These are phyloP conservation scores for Allodekkera sacchari DNA, from an alignment of 805 yeast species.

Conservation along the genomic window DNA sequence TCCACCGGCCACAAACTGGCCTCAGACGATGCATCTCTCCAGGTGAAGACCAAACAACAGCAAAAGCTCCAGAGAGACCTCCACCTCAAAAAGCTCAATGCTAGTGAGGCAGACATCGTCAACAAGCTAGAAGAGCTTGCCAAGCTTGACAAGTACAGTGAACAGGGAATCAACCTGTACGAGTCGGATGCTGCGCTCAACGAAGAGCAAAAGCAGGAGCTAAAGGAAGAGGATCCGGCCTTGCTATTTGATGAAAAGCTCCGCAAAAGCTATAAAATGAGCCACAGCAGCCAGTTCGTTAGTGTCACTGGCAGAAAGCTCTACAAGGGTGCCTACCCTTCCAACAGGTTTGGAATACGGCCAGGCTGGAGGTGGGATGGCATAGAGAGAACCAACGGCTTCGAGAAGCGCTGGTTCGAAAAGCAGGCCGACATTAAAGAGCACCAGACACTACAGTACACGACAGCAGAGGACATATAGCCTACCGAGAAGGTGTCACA, in stretches of 20 bases:
- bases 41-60: conserved; percentile 8
- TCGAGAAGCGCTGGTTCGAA: conserved; percentile 56
- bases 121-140: conserved; percentile 28
- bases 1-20: conserved; percentile 38
- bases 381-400: conserved; percentile 81
- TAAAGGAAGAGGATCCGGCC: conserved; percentile 60
- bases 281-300: conserved; percentile 9
- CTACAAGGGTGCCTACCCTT: conserved; percentile 47
- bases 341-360: conserved; percentile 63
- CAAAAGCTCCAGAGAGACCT: conserved; percentile 18
- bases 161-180: conserved; percentile 21
- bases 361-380: conserved; percentile 94
- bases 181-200: conserved; percentile 34
- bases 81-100: conserved; percentile 23
- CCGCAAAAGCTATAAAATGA: conserved; percentile 12
- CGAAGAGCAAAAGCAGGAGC: conserved; percentile 21
- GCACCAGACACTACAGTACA: conserved; percentile 22
- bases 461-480: conserved; percentile 31
- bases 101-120: conserved; percentile 31
- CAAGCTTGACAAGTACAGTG: conserved; percentile 19
- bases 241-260: conserved; percentile 31
- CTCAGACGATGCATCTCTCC: neutral
- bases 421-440: conserved; percentile 30
- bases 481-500: too few species aligned
- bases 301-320: conserved; percentile 42